Conservation (phyloP, 2,329 filamentous ascomycete species). For the Aspergillus sp. region DNA sequence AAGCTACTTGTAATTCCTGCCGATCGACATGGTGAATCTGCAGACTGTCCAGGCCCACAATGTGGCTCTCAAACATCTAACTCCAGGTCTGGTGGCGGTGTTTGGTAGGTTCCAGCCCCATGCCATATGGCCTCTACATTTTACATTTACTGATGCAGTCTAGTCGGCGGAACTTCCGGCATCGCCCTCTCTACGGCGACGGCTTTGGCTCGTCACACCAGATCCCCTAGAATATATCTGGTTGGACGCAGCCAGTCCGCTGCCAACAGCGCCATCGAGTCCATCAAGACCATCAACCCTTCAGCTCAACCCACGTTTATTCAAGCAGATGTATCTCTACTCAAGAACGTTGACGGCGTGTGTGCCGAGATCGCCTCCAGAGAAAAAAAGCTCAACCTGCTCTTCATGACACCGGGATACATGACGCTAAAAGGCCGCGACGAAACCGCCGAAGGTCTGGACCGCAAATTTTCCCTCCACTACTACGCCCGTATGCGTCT, state of each 20-base stretch:
- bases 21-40: constrained; percentile 17
- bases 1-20: too few species aligned
- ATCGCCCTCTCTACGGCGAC: constrained; percentile 8
- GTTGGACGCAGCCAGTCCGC: constrained; percentile 44
- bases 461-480: constrained; percentile 47
- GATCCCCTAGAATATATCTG: constrained; percentile 50
- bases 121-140: constrained; percentile 40
- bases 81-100: constrained; percentile 16
- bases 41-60: constrained; percentile 17
- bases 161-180: constrained; percentile 17
- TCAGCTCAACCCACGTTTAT: constrained; percentile 48
- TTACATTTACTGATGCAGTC: constrained; percentile 20
- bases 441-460: constrained; percentile 46
- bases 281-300: constrained; percentile 45
- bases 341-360: constrained; percentile 32
- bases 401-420: constrained; percentile 39
- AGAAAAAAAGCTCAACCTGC: constrained; percentile 35
- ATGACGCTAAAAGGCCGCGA: constrained; percentile 29
- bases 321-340: constrained; percentile 35
- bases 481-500: constrained; percentile 48
- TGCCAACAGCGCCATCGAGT: constrained; percentile 40
- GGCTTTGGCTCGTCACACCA: constrained; percentile 30
- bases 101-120: constrained; percentile 12
- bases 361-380: constrained; percentile 27
- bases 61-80: constrained; percentile 14